A percentile compares a stretch with the other conserved stretches of the same genome.
These are phyloP conservation scores for Neurospora africana DNA, from an alignment of 495 filamentous ascomycete species.

Conservation along the genomic window DNA sequence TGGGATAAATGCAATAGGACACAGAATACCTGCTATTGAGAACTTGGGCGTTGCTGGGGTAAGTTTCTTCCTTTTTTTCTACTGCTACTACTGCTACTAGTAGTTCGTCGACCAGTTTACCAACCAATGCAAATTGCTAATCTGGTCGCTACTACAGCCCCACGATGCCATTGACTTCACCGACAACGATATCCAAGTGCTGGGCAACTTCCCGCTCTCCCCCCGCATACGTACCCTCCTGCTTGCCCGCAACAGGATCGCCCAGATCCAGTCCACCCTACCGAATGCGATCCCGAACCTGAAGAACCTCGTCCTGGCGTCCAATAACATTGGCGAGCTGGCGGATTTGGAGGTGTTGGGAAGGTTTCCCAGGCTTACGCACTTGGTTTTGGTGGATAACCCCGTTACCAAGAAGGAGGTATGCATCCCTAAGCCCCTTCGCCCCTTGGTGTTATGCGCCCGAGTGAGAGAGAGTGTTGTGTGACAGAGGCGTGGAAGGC, in stretches of 20 bases:
- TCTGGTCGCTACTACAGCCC: conserved; percentile 28
- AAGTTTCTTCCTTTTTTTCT: conserved; percentile 21
- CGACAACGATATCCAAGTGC: conserved; percentile 86
- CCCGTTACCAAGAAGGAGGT: conserved; percentile 90
- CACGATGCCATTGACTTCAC: conserved; percentile 97
- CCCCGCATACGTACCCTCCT: conserved; percentile 79
- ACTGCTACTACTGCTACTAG: neutral
- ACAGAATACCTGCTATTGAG: conserved; percentile 96
- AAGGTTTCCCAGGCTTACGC: conserved; percentile 58
- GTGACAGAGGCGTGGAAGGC: neutral
- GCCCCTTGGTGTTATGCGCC: neutral
- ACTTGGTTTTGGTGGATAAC: conserved; percentile 75
- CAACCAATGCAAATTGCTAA: neutral
- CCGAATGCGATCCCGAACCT: conserved; percentile 68
- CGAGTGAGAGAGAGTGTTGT: neutral
- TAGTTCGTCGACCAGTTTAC: neutral
- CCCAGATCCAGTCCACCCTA: conserved; percentile 64
- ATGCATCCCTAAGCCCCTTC: conserved; percentile 17
- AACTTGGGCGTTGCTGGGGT: conserved; percentile 94
- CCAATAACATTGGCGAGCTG: conserved; percentile 66
- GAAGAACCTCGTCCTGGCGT: conserved; percentile 63
- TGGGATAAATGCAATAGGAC: conserved; percentile 55
- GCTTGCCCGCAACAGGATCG: conserved; percentile 78
- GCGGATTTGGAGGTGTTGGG: conserved; percentile 80
- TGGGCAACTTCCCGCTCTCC: conserved; percentile 90